phyloP scores from a whole-genome alignment of 2,329 filamentous ascomycete species.

The Xylariaceae sp. region DNA sequence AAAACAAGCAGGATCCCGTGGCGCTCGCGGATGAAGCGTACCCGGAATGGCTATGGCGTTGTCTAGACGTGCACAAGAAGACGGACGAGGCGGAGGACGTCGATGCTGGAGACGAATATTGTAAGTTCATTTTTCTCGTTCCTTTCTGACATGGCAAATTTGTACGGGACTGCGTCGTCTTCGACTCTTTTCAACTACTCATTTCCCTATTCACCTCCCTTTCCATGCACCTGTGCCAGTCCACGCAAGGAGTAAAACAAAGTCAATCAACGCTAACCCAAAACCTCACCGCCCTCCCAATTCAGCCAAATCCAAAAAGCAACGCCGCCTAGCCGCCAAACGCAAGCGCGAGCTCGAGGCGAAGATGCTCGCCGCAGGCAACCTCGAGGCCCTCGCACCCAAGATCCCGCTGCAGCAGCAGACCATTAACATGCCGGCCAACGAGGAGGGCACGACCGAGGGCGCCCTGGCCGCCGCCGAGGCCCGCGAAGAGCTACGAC shows the following conservation, averaged over 20 bases:
- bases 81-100: constrained; percentile 43
- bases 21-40: constrained; percentile 71
- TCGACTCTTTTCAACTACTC: too few relatives aligned
- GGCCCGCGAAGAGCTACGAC: constrained; percentile 58
- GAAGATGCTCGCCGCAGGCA: constrained; percentile 57
- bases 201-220: too few relatives aligned
- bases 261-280: too few relatives aligned
- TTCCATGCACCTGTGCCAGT: too few relatives aligned
- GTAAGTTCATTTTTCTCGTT: too few relatives aligned
- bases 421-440: constrained; percentile 64
- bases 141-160: neutral
- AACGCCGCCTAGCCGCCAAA: constrained; percentile 66
- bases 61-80: constrained; percentile 59
- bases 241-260: too few relatives aligned
- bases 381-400: constrained; percentile 58
- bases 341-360: constrained; percentile 52
- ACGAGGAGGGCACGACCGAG: constrained; percentile 37
- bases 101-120: constrained; percentile 68
- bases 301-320: constrained; percentile 77
- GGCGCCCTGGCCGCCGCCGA: constrained; percentile 43
- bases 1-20: constrained; percentile 66
- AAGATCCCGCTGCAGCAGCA: constrained; percentile 74
- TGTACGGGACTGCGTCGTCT: too few relatives aligned
- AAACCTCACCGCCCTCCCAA: constrained; percentile 3
- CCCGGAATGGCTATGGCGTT: constrained; percentile 73